Evolutionary conservation across 352 stramenopile genomes (phyloP).

Genomic region (Phytophthora multivora): DNA sequence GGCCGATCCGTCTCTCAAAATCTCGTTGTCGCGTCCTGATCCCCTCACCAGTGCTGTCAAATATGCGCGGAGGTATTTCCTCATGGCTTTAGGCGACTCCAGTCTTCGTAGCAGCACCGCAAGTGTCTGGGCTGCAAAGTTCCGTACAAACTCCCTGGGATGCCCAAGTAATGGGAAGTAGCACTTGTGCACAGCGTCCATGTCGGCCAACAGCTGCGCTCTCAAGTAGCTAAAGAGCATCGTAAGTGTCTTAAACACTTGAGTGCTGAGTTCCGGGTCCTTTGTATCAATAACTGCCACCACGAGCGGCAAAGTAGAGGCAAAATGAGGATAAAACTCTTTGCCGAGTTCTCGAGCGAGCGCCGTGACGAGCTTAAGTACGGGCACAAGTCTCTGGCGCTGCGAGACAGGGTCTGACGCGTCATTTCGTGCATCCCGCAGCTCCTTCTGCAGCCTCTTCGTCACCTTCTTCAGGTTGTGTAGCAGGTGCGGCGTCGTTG

Average conservation of each 20-base stretch:
- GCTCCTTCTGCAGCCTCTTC: conserved; percentile 59
- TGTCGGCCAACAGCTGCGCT: conserved; percentile 83
- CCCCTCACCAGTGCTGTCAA: conserved; percentile 79
- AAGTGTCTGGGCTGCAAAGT: conserved; percentile 89
- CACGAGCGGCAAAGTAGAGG: conserved; percentile 56
- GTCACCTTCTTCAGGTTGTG: conserved; percentile 82
- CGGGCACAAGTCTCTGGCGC: conserved; percentile 66
- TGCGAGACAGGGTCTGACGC: conserved; percentile 57
- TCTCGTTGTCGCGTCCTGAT: conserved; percentile 56
- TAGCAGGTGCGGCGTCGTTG: conserved; percentile 83
- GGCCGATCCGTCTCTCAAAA: conserved; percentile 86
- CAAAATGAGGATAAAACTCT: conserved; percentile 89
- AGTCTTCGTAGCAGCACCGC: conserved; percentile 83
- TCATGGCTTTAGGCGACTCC: conserved; percentile 73
- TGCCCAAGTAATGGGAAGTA: conserved; percentile 91
- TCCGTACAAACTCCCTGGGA: conserved; percentile 84
- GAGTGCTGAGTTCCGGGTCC: conserved; percentile 88
- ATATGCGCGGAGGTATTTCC: conserved; percentile 81
- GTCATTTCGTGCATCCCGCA: conserved; percentile 43
- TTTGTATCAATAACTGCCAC: conserved; percentile 86
- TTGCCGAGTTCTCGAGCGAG: conserved; percentile 83
- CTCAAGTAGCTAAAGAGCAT: conserved; percentile 91
- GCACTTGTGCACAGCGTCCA: conserved; percentile 90
- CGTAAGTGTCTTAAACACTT: conserved; percentile 91
- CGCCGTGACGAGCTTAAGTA: conserved; percentile 84